Base-by-base conservation (phyloP, 2,329 filamentous ascomycete genomes). In the Clonostachys sp. region DNA sequence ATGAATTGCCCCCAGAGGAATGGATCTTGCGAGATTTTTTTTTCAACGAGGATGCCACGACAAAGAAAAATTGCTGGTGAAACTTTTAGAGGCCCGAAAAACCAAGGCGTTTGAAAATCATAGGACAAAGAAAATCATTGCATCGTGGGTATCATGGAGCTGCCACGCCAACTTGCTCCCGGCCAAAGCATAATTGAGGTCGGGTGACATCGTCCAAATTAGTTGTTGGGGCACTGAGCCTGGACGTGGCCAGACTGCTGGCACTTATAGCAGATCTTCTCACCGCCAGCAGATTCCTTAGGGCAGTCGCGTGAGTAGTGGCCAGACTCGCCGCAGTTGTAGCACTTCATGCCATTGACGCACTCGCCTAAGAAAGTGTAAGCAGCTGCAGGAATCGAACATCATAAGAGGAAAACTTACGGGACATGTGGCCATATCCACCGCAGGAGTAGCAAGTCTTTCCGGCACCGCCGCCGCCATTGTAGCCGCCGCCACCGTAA, bases 251-350 rank as follows among this genome's bases (percentile, higher is more conserved):
- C 91, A 57, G 78, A 66, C 71, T 84, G 80, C 73, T 85, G 81
- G 80, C 82, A 97, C 80, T 95, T 95, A 83, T 99, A 99, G 86
- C 94, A 99, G 67, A 96, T 91, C 70, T 95, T 92, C 81, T 97
- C 92, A 64, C 85, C 82, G 57, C 83, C 81, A 59, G 84, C 82
- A 50, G 89, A 88, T 74, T 96, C 92, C 67, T 92, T 91, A 61
- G 91, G 87, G 81, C 94, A 99, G 72, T 99, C 94, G 56, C 92
- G 88, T 56, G 89, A 95, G 69, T 96, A 84, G 73, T 97, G 92
- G 53, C 94, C 92, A 59, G 92, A 87, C 77, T 96, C 91, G 64
- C 82, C 82, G 59, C 94, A 97, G 84, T 96, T 96, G 85, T 97
- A 99, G 86, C 94, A 99, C 81, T 97, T 97, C 80, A 95, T 92